Evolutionary conservation across 805 yeast genomes (phyloP).

Genomic region (Candida insectalens): DNA sequence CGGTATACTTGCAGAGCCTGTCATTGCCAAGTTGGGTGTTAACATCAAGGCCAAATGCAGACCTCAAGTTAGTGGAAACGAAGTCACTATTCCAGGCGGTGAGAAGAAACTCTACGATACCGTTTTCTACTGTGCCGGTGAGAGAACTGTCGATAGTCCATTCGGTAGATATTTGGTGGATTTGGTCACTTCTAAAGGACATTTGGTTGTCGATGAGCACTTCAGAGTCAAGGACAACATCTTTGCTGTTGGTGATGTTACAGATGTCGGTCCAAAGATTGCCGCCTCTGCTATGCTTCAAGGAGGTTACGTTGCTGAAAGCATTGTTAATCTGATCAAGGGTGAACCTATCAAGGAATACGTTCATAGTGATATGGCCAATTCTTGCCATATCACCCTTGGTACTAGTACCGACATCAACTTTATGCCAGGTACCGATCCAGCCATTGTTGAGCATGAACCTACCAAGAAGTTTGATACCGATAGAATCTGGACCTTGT

Average conservation of each 20-base stretch:
- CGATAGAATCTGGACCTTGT: not conserved
- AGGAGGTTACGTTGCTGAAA: not conserved
- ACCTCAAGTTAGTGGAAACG: not conserved
- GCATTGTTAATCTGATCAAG: not conserved
- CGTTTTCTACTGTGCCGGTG: conserved; percentile 1
- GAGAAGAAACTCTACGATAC: not conserved
- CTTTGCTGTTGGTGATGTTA: conserved; percentile 11
- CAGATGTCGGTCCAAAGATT: conserved; percentile 5
- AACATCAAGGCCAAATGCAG: not conserved
- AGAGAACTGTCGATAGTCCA: not conserved
- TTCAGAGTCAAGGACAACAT: conserved; percentile 7
- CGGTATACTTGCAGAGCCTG: not conserved
- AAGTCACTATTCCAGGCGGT: not conserved
- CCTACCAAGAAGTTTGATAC: not conserved
- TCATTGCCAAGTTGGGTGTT: conserved; percentile 1
- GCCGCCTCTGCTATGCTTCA: not conserved
- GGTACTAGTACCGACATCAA: not conserved
- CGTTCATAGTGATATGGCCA: not conserved
- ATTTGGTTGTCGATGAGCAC: conserved; percentile 6
- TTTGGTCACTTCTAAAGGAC: conserved; percentile 6
- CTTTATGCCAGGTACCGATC: not conserved
- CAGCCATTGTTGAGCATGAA: not conserved
- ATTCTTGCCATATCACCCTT: not conserved
- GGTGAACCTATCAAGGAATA: not conserved
- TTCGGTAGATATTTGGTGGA: conserved; percentile 1